A percentile compares a stretch with the other conserved stretches of the same genome.
Evolutionary conservation across 495 filamentous ascomycete species (phyloP).

Genomic region (Neurospora sp.): DNA sequence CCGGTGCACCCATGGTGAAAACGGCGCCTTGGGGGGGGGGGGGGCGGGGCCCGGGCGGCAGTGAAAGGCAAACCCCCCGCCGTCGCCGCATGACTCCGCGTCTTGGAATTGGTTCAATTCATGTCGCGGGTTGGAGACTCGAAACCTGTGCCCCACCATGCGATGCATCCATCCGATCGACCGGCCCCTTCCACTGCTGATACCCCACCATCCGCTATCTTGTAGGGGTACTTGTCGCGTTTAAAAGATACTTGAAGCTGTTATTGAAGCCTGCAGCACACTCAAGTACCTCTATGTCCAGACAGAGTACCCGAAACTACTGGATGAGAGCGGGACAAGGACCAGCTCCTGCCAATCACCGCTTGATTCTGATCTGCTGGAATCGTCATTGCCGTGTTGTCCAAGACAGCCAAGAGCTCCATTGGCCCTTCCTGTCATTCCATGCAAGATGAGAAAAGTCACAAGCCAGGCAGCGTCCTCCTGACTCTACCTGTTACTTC

Average conservation of each 20-base stretch:
- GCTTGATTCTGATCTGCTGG: not conserved
- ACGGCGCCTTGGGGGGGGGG: not conserved
- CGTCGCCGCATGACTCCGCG: not conserved
- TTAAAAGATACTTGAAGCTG: not conserved
- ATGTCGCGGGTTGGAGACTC: not conserved
- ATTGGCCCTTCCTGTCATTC: not conserved
- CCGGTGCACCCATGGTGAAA: not conserved
- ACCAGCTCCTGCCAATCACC: constrained; percentile 11
- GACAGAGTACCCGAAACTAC: not conserved
- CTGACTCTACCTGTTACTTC: not conserved
- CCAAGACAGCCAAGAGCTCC: not conserved
- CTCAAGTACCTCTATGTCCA: not conserved
- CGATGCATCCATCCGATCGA: not conserved
- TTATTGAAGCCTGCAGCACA: too few species aligned
- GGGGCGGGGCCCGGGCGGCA: not conserved
- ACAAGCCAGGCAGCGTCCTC: not conserved
- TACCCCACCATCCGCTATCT: not conserved
- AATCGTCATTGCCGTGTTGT: not conserved
- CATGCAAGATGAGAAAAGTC: not conserved
- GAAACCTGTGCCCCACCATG: not conserved
- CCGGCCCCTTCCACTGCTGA: not conserved
- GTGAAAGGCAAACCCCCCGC: not conserved
- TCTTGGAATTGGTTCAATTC: not conserved
- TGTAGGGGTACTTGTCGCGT: not conserved
- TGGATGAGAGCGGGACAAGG: not conserved